A percentile compares a stretch with the other conserved stretches of the same genome.
phyloP scores from a whole-genome alignment of 805 yeast genomes.

The Metschnikowia reukaufii region DNA sequence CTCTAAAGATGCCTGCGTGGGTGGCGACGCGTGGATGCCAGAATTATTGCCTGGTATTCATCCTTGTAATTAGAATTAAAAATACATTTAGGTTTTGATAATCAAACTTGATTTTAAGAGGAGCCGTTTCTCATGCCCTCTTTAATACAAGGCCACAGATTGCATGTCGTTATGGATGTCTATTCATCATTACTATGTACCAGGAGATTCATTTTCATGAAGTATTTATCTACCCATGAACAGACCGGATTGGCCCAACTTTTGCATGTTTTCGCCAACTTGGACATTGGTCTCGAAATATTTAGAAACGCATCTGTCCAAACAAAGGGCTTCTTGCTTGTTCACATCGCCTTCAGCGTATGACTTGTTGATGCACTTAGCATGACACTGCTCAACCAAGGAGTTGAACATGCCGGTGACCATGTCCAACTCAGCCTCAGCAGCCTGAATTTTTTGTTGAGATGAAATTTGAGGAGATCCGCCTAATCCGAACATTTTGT shows the following conservation, averaged over 20 bases:
- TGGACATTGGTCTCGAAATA: slow-evolving; percentile 92
- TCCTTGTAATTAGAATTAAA: slow-evolving; percentile 1
- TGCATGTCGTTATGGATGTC: neutral
- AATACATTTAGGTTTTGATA: neutral
- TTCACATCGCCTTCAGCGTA: slow-evolving; percentile 73
- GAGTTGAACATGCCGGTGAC: slow-evolving; percentile 97
- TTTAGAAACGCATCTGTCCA: slow-evolving; percentile 94
- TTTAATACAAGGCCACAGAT: no score
- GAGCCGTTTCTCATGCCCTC: no score
- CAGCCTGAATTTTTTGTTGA: slow-evolving; percentile 80
- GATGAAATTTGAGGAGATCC: slow-evolving; percentile 70
- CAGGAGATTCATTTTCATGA: neutral
- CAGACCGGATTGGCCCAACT: slow-evolving; percentile 46
- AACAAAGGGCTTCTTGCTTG: slow-evolving; percentile 80
- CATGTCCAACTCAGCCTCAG: slow-evolving; percentile 96
- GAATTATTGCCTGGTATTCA: neutral
- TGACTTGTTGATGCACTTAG: slow-evolving; percentile 69
- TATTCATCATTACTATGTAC: slow-evolving; percentile 10
- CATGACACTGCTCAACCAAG: slow-evolving; percentile 84
- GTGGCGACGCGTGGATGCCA: no score
- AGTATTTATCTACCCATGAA: slow-evolving; percentile 42
- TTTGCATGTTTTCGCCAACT: slow-evolving; percentile 76
- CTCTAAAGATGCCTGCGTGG: slow-evolving; percentile 1
- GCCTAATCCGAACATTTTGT: slow-evolving; percentile 68
- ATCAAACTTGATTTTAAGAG: no score